Evolutionary conservation across 352 stramenopile species (phyloP).

Genomic region (Peronospora belbahrii): DNA sequence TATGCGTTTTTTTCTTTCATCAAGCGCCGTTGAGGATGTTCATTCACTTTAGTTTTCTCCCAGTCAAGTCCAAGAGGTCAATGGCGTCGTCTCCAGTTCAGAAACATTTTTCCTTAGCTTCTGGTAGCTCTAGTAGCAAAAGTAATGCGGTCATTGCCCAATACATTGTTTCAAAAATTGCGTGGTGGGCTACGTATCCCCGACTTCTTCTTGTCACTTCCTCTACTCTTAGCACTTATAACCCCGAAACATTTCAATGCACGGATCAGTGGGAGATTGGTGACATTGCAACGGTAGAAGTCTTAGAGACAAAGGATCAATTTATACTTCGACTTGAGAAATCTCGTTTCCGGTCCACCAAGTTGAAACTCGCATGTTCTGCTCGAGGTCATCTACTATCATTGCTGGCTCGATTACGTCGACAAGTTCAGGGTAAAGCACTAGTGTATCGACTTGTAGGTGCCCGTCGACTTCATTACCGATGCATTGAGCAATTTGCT

Average conservation of each 20-base stretch:
- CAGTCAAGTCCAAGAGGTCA: neutral
- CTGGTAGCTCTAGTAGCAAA: slow-evolving; percentile 3
- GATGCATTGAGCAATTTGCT: slow-evolving; percentile 62
- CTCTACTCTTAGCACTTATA: slow-evolving; percentile 50
- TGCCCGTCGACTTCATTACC: slow-evolving; percentile 33
- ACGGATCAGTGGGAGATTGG: slow-evolving; percentile 62
- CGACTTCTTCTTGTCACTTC: slow-evolving; percentile 49
- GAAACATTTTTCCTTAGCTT: slow-evolving; percentile 4
- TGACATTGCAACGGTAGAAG: slow-evolving; percentile 49
- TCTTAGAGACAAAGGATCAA: slow-evolving; percentile 32
- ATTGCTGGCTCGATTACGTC: slow-evolving; percentile 39
- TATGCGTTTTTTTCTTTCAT: neutral
- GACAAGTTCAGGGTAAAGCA: slow-evolving; percentile 33
- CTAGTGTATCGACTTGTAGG: slow-evolving; percentile 27
- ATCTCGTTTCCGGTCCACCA: slow-evolving; percentile 44
- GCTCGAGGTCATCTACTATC: slow-evolving; percentile 50
- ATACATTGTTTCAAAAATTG: slow-evolving; percentile 62
- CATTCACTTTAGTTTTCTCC: slow-evolving; percentile 7
- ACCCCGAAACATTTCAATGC: slow-evolving; percentile 59
- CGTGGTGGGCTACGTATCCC: slow-evolving; percentile 55
- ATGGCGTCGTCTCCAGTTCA: slow-evolving; percentile 19
- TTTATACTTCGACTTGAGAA: slow-evolving; percentile 60
- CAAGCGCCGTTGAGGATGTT: neutral
- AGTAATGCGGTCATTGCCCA: slow-evolving; percentile 43
- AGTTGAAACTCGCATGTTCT: slow-evolving; percentile 49